These are phyloP conservation scores for Aspergillus transmontanensis DNA, from an alignment of 2,329 filamentous ascomycete species.

Conservation along the genomic window DNA sequence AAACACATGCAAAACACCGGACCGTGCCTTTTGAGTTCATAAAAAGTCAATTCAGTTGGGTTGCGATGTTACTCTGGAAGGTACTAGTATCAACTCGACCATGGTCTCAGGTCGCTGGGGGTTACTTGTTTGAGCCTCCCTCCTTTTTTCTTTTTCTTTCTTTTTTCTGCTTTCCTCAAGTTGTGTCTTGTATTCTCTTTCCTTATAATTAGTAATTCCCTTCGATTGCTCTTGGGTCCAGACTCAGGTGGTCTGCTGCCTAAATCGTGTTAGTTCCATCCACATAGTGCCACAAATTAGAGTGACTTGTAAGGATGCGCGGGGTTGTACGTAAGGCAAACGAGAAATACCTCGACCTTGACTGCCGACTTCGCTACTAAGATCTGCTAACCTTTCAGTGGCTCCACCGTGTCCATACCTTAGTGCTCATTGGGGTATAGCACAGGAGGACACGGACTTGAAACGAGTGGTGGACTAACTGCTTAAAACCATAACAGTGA, in stretches of 20 bases:
- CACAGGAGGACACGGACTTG: not conserved
- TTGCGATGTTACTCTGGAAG: not conserved
- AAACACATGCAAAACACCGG: not conserved
- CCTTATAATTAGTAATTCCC: not conserved
- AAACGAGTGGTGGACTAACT: not conserved
- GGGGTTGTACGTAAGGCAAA: not conserved
- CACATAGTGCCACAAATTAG: not conserved
- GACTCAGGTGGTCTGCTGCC: not conserved
- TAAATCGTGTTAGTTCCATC: not conserved
- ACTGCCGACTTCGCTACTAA: not conserved
- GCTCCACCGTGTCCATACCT: not conserved
- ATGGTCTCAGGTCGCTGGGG: not conserved
- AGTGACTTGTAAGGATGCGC: not conserved
- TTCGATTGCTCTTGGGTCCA: not conserved
- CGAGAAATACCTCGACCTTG: not conserved
- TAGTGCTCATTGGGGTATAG: not conserved
- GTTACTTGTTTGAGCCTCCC: not conserved
- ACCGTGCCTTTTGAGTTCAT: too few relatives aligned
- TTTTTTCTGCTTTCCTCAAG: not conserved
- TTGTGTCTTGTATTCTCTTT: not conserved
- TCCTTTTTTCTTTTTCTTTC: not conserved
- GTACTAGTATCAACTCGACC: not conserved
- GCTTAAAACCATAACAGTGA: not conserved
- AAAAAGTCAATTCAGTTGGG: too few relatives aligned
- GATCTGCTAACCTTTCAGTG: not conserved